Base-by-base conservation (phyloP, 2,329 filamentous ascomycete genomes). In the Sporothrix globosa region DNA sequence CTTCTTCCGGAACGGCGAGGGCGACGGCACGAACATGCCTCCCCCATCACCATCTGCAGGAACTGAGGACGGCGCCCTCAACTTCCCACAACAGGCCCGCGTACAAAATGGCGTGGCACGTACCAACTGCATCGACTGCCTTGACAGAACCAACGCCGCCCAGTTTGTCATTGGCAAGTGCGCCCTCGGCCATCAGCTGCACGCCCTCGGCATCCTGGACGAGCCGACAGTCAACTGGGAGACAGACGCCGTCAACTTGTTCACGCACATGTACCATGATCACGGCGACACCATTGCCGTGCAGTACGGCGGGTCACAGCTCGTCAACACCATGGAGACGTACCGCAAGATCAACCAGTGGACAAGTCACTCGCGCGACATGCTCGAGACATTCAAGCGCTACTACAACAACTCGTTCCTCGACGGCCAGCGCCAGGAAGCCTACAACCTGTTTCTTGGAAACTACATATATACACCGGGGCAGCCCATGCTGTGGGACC, bases 301-400 rank as follows among this genome's bases (percentile, higher is more conserved):
- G 69, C 96, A 99, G 78, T 99, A 99, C 76, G 96, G 96, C 70
- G 96, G 96, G 11, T 98, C 94, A 2, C 96, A 99, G 79, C 86
- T 99, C 0, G 96, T 99, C 76, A 99, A 99, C 78, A 99, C 96
- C 0, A 98, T 99, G 94, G 94, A 97, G 74, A 99, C 96, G 4
- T 99, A 99, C 79, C 91, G 96, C 70, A 98, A 98, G 81, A 97
- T 97, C 79, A 98, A 98, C 75, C 95, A 98, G 79, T 99, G 96
- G 96, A 97, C 93, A 30, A 97, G 93, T 76, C 93, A 97, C 79
- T 97, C 95, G 2, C 88, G 96, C 74, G 96, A 99, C 79, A 98
- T 99, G 95, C 94, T 99, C 27, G 96, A 99, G 81, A 97, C 93
- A 79, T 97, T 99, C 83, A 99, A 98, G 80, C 88, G 96, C 39